phyloP scores from a whole-genome alignment of 2,329 filamentous ascomycete genomes.

The Venturia pyrina region DNA sequence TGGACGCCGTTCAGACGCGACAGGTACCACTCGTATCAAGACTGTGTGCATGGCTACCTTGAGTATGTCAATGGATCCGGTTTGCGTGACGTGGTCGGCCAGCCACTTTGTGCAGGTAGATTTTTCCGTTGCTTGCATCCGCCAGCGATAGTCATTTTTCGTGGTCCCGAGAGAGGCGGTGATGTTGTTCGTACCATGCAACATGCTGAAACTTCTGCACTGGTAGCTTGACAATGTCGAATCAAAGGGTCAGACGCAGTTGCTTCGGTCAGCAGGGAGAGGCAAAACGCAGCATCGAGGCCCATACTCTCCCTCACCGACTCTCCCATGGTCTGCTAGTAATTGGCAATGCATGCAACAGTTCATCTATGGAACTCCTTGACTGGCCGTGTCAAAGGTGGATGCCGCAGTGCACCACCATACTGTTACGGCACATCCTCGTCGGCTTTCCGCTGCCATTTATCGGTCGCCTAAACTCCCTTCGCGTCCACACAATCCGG shows the following conservation, averaged over 20 bases:
- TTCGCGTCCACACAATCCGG: not conserved
- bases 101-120: not conserved
- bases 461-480: not conserved
- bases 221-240: not conserved
- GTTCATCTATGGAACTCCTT: not conserved
- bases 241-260: not conserved
- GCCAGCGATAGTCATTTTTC: not conserved
- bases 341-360: not conserved
- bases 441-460: not conserved
- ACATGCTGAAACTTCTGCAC: not conserved
- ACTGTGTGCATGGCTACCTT: not conserved
- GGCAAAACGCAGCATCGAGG: not conserved
- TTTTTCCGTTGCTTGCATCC: not conserved
- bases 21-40: constrained; percentile 1
- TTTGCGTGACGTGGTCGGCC: not conserved
- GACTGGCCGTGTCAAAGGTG: not conserved
- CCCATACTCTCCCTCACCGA: not conserved
- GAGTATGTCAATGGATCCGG: constrained; percentile 2
- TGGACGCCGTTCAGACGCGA: not conserved
- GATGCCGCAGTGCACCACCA: not conserved
- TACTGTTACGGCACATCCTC: not conserved
- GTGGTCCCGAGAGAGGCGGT: constrained; percentile 3
- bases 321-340: not conserved
- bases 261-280: not conserved
- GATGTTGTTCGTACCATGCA: not conserved